Conservation (phyloP, 2,329 filamentous ascomycete genomes). For the Drechmeria coniospora region DNA sequence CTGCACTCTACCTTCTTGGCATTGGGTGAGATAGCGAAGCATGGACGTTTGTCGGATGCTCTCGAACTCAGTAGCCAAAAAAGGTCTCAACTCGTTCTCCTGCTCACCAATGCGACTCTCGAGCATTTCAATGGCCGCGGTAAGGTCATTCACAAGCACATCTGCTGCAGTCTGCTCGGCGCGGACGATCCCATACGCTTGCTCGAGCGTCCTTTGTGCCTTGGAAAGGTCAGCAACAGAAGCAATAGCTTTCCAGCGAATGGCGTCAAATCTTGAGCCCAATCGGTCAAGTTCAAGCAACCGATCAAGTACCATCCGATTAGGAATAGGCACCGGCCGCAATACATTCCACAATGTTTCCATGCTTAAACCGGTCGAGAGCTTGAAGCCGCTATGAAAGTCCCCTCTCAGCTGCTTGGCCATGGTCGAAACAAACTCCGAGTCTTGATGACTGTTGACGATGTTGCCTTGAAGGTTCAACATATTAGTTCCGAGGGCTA, state of each 20-base stretch:
- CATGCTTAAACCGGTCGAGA: slow-evolving; percentile 67
- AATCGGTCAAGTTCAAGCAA: slow-evolving; percentile 38
- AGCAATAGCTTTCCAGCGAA: slow-evolving; percentile 42
- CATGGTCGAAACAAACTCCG: slow-evolving; percentile 23
- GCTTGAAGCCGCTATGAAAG: slow-evolving; percentile 55
- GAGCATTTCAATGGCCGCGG: slow-evolving; percentile 34
- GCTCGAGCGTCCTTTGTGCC: slow-evolving; percentile 37
- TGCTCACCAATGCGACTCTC: slow-evolving; percentile 29
- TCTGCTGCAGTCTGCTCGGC: slow-evolving; percentile 22
- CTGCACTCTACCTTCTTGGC: slow-evolving; percentile 2
- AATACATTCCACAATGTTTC: slow-evolving; percentile 61
- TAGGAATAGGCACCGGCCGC: slow-evolving; percentile 43
- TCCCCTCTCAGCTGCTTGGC: slow-evolving; percentile 29
- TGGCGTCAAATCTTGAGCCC: slow-evolving; percentile 41
- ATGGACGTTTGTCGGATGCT: slow-evolving; percentile 35
- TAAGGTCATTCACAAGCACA: slow-evolving; percentile 32
- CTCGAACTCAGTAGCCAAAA: slow-evolving; percentile 41
- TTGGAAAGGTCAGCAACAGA: slow-evolving; percentile 35
- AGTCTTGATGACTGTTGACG: slow-evolving; percentile 11
- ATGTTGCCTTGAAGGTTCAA: slow-evolving; percentile 19
- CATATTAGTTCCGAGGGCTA: slow-evolving; percentile 32
- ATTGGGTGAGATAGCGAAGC: slow-evolving; percentile 16
- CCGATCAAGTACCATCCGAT: slow-evolving; percentile 27
- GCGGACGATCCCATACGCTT: slow-evolving; percentile 40
- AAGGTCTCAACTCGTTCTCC: slow-evolving; percentile 27